Conservation (phyloP, 2,329 filamentous ascomycete species). For the Didymosphaeria variabile region DNA sequence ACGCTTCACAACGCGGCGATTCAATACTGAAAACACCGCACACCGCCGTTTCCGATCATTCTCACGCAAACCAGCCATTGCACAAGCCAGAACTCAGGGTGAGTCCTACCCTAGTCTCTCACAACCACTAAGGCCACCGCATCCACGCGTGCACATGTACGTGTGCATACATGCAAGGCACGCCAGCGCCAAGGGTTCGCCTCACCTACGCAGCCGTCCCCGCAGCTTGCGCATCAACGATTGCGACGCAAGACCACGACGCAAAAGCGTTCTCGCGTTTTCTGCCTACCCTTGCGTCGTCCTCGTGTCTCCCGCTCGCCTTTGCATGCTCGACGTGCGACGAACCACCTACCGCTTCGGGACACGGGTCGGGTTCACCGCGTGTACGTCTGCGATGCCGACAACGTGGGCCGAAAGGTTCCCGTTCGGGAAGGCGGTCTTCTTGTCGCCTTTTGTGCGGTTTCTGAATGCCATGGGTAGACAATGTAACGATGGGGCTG, state of each 20-base stretch:
- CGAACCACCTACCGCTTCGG: conserved; percentile 8
- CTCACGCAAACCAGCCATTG: background rate
- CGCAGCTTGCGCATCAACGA: background rate
- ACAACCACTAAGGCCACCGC: background rate
- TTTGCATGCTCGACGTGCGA: background rate
- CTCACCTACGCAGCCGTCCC: background rate
- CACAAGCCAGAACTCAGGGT: background rate
- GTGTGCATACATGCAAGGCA: background rate
- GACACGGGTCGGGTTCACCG: conserved; percentile 5
- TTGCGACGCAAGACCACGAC: background rate
- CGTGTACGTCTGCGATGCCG: background rate
- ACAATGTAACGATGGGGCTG: background rate
- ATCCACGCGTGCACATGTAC: background rate
- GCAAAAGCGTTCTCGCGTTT: background rate
- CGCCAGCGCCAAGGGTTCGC: background rate
- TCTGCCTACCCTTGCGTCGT: background rate
- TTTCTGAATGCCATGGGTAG: background rate
- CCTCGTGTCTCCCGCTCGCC: conserved; percentile 10
- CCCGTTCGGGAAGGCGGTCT: background rate
- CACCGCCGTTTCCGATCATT: background rate
- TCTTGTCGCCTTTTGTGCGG: background rate
- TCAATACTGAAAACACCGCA: background rate
- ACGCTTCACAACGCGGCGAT: background rate
- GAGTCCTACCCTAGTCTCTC: background rate
- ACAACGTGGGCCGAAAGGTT: background rate